Evolutionary conservation across 768 basidiomycete genomes (phyloP).

Genomic region (Suillus americanus): DNA sequence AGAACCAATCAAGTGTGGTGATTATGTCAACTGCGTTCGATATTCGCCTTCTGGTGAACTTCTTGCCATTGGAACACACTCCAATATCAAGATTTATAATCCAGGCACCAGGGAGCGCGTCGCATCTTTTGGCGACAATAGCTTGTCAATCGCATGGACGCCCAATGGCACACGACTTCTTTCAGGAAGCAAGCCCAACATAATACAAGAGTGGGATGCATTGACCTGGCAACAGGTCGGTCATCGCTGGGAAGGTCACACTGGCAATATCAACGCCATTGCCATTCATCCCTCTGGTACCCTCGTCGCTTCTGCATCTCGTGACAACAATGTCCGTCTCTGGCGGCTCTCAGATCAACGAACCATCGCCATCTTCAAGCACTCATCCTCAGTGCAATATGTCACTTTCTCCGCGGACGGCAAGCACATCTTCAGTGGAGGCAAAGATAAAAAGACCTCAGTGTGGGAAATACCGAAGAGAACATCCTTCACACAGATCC

Average conservation of each 20-base stretch:
- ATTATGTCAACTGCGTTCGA: too few relatives aligned
- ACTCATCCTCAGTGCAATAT: rapidly evolving
- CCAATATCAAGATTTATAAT: not conserved
- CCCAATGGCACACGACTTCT: not conserved
- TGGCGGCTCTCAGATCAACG: not conserved
- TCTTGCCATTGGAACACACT: too few relatives aligned
- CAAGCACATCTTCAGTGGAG: not conserved
- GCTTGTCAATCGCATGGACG: not conserved
- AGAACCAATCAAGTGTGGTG: too few relatives aligned
- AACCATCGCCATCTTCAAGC: not conserved
- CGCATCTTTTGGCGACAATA: not conserved
- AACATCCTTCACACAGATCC: not conserved
- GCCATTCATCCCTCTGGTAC: not conserved
- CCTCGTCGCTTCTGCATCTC: not conserved
- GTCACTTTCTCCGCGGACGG: not conserved
- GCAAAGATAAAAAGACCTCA: not conserved
- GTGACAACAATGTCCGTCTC: not conserved
- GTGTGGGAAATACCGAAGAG: not conserved
- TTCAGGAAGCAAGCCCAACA: too few relatives aligned
- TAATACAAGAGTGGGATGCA: not conserved
- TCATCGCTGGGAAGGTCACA: not conserved
- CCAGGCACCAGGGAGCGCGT: not conserved
- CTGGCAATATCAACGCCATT: not conserved
- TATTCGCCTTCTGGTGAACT: too few relatives aligned
- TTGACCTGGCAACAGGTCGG: not conserved